Evolutionary conservation across 2,329 filamentous ascomycete species (phyloP), one percentile per base, ranked within the genome.

Genomic region (Chaetothyriales sp.): DNA sequence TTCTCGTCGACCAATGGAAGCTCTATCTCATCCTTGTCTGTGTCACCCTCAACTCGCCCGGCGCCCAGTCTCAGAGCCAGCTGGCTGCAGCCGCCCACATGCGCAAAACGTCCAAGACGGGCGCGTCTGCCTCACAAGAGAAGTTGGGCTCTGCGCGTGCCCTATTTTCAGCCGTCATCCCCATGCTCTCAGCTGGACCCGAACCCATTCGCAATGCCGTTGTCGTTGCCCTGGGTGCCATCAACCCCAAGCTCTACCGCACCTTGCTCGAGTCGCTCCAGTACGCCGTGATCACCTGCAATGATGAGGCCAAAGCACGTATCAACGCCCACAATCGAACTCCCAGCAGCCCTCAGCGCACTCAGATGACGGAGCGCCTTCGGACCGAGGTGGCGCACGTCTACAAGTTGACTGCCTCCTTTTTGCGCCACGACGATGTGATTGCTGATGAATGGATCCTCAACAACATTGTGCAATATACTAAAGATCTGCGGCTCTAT

Each of bases 1-100:
- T 94, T 19, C 75, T 95, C 51, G 80, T 98, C 52, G 93, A 96
- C 66, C 92, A 98, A 64, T 98, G 90, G 90, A 96, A 95, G 67
- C 73, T 96, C 1, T 96, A 96, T 65, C 75, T 98, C 22, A 89
- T 95, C 50, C 95, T 98, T 69, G 92, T 90, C 8, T 98, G 93
- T 67, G 95, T 90, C 8, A 96, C 92, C 0, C 73, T 98, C 51
- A 89, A 86, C 39, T 92, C 92, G 58, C 78, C 86, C 8, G 87
- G 87, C 8, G 79, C 73, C 18, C 73, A 78, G 51, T 73, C 72
- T 32, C 72, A 77, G 54, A 73, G 74, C 19, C 78, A 80, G 50
- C 72, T 81, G 26, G 71, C 74, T 10, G 76, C 76, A 54, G 75
- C 75, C 39, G 84, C 93, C 56, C 90, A 96, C 65, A 76, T 79